A percentile compares a stretch with the other conserved stretches of the same genome.
These are phyloP conservation scores for Marasmius fiardii DNA, from an alignment of 1,284 basidiomycete genomes.

Conservation along the genomic window DNA sequence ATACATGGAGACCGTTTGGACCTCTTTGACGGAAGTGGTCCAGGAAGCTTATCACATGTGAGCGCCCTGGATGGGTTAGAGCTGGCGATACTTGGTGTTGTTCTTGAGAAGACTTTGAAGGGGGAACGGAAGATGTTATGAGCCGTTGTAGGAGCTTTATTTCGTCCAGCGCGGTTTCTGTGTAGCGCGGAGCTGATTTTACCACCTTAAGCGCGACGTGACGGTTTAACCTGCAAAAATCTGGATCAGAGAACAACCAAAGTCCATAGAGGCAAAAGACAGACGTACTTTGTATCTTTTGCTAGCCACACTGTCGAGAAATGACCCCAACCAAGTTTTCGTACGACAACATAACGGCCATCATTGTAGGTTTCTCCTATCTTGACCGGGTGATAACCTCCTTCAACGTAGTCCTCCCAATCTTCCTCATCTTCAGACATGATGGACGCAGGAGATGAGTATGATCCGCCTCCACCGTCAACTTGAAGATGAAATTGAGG, in stretches of 20 bases:
- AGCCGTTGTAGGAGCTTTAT: constrained; percentile 97
- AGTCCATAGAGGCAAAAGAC: constrained; percentile 11
- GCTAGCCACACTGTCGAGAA: constrained; percentile 96
- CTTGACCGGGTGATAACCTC: constrained; percentile 94
- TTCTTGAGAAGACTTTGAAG: constrained; percentile 19
- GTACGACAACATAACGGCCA: constrained; percentile 85
- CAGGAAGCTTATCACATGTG: constrained; percentile 2
- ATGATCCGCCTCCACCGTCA: constrained; percentile 34
- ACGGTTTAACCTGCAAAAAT: constrained; percentile 70
- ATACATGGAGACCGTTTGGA: constrained; percentile 95
- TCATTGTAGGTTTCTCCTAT: constrained; percentile 93
- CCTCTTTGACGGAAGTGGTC: constrained; percentile 64
- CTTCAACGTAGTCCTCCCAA: constrained; percentile 83
- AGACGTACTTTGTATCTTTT: constrained; percentile 76
- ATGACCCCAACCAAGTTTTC: constrained; percentile 98
- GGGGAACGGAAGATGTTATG: constrained; percentile 81
- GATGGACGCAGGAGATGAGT: constrained; percentile 51
- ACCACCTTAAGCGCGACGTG: constrained; percentile 99
- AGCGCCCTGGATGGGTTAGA: not conserved
- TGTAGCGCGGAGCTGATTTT: constrained; percentile 96
- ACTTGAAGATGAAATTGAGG: not conserved
- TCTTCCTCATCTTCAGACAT: constrained; percentile 81
- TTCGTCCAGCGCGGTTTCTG: constrained; percentile 97
- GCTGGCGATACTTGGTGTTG: not conserved
- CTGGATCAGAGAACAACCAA: constrained; percentile 8